phyloP scores from a whole-genome alignment of 345 rosid genomes.

The Lenwebbia sp. region DNA sequence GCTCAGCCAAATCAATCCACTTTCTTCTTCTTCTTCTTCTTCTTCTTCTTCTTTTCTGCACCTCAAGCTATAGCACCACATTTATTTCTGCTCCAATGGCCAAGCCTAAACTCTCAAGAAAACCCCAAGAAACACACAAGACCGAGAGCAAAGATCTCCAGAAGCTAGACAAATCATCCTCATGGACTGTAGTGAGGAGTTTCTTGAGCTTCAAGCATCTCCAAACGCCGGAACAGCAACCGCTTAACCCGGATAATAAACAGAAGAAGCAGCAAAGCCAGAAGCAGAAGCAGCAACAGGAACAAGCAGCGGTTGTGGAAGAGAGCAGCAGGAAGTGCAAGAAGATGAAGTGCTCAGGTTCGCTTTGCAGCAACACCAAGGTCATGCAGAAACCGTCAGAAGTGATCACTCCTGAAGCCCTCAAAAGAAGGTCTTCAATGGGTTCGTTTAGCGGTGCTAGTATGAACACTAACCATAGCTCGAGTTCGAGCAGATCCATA shows the following conservation, averaged over 20 bases:
- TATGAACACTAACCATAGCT: neutral
- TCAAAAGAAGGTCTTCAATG: constrained; percentile 25
- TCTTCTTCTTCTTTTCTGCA: neutral
- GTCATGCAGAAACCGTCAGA: constrained; percentile 34
- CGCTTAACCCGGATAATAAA: neutral
- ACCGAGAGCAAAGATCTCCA: constrained; percentile 19
- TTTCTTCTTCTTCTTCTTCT: neutral
- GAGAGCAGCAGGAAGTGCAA: constrained; percentile 41
- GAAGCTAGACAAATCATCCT: constrained; percentile 8
- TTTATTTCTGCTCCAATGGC: constrained; percentile 26
- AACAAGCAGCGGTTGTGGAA: constrained; percentile 12
- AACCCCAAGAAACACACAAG: constrained; percentile 20
- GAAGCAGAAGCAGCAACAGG: neutral
- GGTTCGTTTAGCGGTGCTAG: neutral
- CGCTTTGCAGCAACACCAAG: constrained; percentile 68
- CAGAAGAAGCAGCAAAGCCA: neutral
- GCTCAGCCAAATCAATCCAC: neutral
- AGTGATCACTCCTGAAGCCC: constrained; percentile 27
- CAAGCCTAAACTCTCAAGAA: constrained; percentile 17
- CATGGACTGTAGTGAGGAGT: constrained; percentile 49
- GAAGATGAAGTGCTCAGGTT: constrained; percentile 72
- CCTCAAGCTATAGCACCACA: neutral
- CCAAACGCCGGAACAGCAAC: constrained; percentile 13
- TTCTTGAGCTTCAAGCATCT: constrained; percentile 34
- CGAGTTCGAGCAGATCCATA: constrained; percentile 42